A percentile compares a stretch with the other conserved stretches of the same genome.
phyloP scores from a whole-genome alignment of 371 early-diverging fungal genomes.

The Capillidium rhysosporum region DNA sequence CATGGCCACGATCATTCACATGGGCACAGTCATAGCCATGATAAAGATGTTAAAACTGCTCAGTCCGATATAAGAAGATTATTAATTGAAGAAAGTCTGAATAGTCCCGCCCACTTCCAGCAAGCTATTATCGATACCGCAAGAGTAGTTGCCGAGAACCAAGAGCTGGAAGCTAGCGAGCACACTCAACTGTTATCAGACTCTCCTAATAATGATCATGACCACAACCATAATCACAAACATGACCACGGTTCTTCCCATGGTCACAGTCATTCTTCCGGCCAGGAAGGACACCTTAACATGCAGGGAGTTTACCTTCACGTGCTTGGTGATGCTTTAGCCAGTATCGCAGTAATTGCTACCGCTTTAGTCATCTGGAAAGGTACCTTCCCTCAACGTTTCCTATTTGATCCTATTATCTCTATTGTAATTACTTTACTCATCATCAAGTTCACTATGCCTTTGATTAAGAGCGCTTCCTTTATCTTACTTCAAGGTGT shows the following conservation, averaged over 20 bases:
- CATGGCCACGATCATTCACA: conserved; percentile 16
- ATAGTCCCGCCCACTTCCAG: background rate
- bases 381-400: conserved; percentile 36
- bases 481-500: conserved; percentile 73
- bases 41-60: conserved; percentile 12
- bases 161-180: conserved; percentile 5
- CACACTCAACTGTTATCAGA: background rate
- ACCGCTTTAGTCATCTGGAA: conserved; percentile 65
- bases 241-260: conserved; percentile 18
- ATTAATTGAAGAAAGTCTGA: background rate
- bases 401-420: conserved; percentile 60
- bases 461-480: conserved; percentile 49
- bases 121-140: conserved; percentile 5
- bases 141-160: conserved; percentile 8
- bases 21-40: conserved; percentile 13
- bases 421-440: conserved; percentile 13
- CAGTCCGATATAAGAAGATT: conserved; percentile 4
- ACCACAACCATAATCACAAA: conserved; percentile 9
- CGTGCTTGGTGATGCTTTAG: conserved; percentile 87
- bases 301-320: conserved; percentile 90
- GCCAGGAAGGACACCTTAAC: conserved; percentile 38
- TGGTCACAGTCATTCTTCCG: conserved; percentile 18
- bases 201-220: conserved; percentile 3
- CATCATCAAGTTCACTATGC: conserved; percentile 39
- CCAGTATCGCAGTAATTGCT: conserved; percentile 76